Base-by-base conservation (phyloP, 140 eudicot species). In the Artemisia princeps region DNA sequence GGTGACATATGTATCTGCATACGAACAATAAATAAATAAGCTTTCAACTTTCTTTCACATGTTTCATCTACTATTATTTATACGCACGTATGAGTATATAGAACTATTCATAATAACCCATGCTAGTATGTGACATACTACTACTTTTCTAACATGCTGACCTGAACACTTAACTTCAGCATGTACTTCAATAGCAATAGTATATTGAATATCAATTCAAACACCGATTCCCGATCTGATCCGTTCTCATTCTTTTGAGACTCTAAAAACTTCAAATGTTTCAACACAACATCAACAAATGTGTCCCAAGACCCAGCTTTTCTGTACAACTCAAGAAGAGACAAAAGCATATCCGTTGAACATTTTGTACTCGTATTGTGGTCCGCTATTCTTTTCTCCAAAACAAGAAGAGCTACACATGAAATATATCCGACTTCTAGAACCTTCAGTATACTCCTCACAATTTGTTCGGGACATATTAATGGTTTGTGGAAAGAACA, bases 161-260 rank as follows among this genome's bases (percentile, higher is more conserved):
- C 98, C 96, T 85, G 96, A 49, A 95, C 89, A 65, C 96, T 86
- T 55, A 85, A 74, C 82, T 87, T 82, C 75, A 79, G 78, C 84
- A 92, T 74, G 79, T 92, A 92, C 78, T 73, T 80, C 55, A 92
- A 82, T 61, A 92, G 82, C 82, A 88, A 67, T 46, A 85, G 83
- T 56, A 92, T 70, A 67, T 83, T 87, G 70, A 88, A 64, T 51
- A 88, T 87, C 69, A 92, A 88, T 73, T 92, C 96, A 74, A 92
- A 88, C 95, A 92, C 66, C 88, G 85, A 67, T 82, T 74, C 74
- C 76, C 76, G 57, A 24, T 74, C 84, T 72, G 75, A 62, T 13
- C 72, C 73, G 28, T 82, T 80, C 60, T 58, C 79, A 49, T 56
- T 54, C 78, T 83, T 92, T 22, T 69, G 86, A 76, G 96, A 95